These are phyloP conservation scores for Arabidopsis hybrid DNA, from an alignment of 441 rosid genomes.

Conservation along the genomic window DNA sequence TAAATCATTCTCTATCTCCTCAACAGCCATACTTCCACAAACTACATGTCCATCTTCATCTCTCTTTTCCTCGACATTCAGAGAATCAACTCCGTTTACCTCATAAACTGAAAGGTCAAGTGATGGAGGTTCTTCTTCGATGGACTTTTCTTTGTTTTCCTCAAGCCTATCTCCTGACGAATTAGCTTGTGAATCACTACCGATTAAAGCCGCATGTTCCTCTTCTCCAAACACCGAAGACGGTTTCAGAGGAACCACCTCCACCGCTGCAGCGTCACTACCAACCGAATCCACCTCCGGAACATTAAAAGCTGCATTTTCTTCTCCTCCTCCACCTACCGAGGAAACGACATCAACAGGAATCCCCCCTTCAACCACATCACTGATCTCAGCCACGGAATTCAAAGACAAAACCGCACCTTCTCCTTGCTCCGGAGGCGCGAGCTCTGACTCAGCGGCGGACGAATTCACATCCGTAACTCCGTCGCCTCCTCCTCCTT, in stretches of 20 bases:
- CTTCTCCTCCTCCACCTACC: constrained; percentile 38
- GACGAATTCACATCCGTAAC: constrained; percentile 2
- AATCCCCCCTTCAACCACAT: constrained; percentile 10
- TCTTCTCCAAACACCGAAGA: constrained; percentile 31
- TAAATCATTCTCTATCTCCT: constrained; percentile 16
- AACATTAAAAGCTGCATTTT: neutral
- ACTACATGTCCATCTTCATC: constrained; percentile 16
- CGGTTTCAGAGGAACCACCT: constrained; percentile 16
- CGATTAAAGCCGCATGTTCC: constrained; percentile 20
- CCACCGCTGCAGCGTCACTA: constrained; percentile 18
- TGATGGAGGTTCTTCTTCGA: constrained; percentile 13
- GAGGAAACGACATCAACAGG: constrained; percentile 18
- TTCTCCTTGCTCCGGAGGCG: constrained; percentile 12
- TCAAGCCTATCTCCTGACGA: neutral
- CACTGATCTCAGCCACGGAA: constrained; percentile 35
- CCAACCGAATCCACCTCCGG: constrained; percentile 25
- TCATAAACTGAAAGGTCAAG: constrained; percentile 28
- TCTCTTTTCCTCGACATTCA: constrained; percentile 27
- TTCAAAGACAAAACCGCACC: neutral
- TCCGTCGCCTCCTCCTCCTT: neutral
- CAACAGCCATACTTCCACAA: constrained; percentile 27
- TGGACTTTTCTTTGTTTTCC: constrained; percentile 4
- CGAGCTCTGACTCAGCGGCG: constrained; percentile 6
- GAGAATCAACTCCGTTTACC: constrained; percentile 28
- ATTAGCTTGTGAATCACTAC: constrained; percentile 11